A percentile compares a stretch with the other conserved stretches of the same genome.
Evolutionary conservation across 257 asterid species (phyloP).

Genomic region (Solanum tacnaense): DNA sequence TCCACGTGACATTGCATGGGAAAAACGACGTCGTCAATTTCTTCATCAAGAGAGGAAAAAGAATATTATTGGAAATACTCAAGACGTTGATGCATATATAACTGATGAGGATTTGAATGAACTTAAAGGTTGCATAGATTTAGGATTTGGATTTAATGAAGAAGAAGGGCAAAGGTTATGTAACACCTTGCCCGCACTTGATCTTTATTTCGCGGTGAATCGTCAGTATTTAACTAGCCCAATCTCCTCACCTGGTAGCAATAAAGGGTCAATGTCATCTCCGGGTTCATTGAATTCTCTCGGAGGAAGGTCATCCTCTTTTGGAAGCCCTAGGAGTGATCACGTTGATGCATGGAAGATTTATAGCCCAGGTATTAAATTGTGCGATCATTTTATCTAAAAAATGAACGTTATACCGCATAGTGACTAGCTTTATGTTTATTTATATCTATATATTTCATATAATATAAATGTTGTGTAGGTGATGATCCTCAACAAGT

Average conservation of each 20-base stretch:
- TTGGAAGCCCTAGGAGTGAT: constrained; percentile 14
- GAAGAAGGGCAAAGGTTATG: constrained; percentile 55
- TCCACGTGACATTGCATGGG: constrained; percentile 76
- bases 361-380: constrained; percentile 18
- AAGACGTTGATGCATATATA: constrained; percentile 12
- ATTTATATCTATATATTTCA: not conserved
- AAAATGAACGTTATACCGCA: too few relatives aligned
- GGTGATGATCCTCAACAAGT: constrained; percentile 60
- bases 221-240: constrained; percentile 45
- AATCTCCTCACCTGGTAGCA: constrained; percentile 32
- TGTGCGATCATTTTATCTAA: not conserved
- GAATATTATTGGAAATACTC: not conserved
- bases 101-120: constrained; percentile 78
- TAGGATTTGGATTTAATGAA: constrained; percentile 81
- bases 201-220: constrained; percentile 72
- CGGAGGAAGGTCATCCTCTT: constrained; percentile 18
- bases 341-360: constrained; percentile 19
- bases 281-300: constrained; percentile 1
- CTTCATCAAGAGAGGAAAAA: constrained; percentile 29
- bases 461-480: not conserved
- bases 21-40: constrained; percentile 54
- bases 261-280: not conserved
- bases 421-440: too few relatives aligned
- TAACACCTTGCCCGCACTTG: constrained; percentile 71
- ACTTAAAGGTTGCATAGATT: constrained; percentile 74